Base-by-base conservation (phyloP, 352 stramenopile genomes). In the Saprolegnia parasitica region DNA sequence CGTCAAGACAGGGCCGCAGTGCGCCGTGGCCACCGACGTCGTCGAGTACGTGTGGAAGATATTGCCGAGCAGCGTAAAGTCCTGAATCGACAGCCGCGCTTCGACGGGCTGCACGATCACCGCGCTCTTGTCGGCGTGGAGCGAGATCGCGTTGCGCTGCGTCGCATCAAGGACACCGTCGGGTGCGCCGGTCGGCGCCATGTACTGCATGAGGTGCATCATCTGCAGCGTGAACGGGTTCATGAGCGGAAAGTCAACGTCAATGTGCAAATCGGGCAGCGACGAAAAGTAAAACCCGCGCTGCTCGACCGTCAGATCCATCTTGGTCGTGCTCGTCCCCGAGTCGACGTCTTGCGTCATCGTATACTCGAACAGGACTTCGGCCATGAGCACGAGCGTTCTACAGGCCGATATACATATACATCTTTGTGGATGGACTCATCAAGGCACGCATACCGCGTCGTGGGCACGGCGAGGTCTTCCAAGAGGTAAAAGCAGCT, bases 21-120 rank as follows among this genome's bases (percentile, higher is more conserved):
- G 42, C 42, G 11, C 20, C 24, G 4, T 42, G 24, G 23, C 50
- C 10, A 37, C 26, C 20, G 49, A 18, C 18, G 23, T 23, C 16
- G 23, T 75, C n/a, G 91, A 42, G 65, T 93, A 96, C 61, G 93
- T 96, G 74, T 96, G 88, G 26, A 85, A 75, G 60, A 96, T 94
- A 55, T 87, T 88, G 45, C 90, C 71, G 66, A 96, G 93, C 56
- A 96, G 68, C 57, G 89, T 81, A 16, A 78, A 78, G 56, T 96
- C 87, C 78, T 96, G 87, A 37, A 96, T 84, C 20, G 87, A 96
- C 65, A 96, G 91, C 16, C 87, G 83, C 4, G 83, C 87, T 68
- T 96, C 87, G 5, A 96, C 84, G 21, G 87, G 87, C 20, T 81
- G 84, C 23, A 94, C 65, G 35, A 92, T 83, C 54, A 92, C 91